phyloP scores from a whole-genome alignment of 176 grass and related monocot genomes.

The Aegilops longissima region DNA sequence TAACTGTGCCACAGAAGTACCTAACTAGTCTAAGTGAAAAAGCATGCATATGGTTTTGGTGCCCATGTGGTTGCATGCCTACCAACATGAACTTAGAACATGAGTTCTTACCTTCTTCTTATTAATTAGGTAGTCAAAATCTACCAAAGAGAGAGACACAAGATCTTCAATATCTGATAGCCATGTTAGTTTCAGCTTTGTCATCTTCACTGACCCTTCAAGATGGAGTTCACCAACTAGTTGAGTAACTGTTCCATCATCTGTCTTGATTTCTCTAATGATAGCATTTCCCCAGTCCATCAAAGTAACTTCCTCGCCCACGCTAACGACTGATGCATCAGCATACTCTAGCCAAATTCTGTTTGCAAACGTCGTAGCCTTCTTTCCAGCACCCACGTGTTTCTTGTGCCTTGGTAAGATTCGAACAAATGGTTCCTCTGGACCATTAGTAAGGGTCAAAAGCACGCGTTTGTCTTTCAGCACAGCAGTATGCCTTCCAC shows the following conservation, averaged over 20 bases:
- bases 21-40: background rate
- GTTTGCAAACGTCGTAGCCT: constrained; percentile 71
- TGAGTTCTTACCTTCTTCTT: constrained; percentile 81
- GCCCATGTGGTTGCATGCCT: background rate
- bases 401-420: constrained; percentile 95
- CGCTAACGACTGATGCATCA: constrained; percentile 62
- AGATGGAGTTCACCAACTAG: constrained; percentile 82
- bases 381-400: constrained; percentile 81
- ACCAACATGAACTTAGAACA: background rate
- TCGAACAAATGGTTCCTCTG: constrained; percentile 53
- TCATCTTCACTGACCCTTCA: constrained; percentile 85
- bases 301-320: constrained; percentile 81
- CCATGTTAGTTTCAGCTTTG: constrained; percentile 94
- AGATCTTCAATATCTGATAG: constrained; percentile 79
- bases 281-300: constrained; percentile 99
- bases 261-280: constrained; percentile 78
- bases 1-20: background rate
- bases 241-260: constrained; percentile 60
- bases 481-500: constrained; percentile 78
- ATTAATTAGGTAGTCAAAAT: constrained; percentile 89
- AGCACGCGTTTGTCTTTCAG: constrained; percentile 54
- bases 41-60: background rate
- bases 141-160: constrained; percentile 65
- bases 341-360: constrained; percentile 77
- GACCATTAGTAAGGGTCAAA: constrained; percentile 75